Percentiles rank a stretch among this genome's conserved stretches.
Evolutionary conservation across 2,329 filamentous ascomycete genomes (phyloP).

Genomic region (Monascus ruber): DNA sequence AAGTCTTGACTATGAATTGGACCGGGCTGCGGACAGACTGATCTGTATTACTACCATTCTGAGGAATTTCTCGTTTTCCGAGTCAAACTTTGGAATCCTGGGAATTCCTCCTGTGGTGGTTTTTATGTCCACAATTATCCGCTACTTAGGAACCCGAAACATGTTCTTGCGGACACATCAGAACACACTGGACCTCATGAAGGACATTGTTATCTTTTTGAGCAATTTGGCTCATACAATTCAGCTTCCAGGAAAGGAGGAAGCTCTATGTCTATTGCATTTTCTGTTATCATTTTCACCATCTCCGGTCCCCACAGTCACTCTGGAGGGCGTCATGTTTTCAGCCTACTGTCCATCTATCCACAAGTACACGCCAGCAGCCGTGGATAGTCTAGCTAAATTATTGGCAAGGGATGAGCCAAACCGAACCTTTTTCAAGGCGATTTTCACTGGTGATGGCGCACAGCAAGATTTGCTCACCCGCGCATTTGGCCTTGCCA

Average conservation of each 20-base stretch:
- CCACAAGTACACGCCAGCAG: slow-evolving; percentile 80
- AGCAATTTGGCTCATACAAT: slow-evolving; percentile 78
- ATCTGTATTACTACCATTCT: slow-evolving; percentile 87
- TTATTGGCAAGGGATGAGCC: slow-evolving; percentile 86
- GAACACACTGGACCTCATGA: slow-evolving; percentile 94
- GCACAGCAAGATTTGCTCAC: slow-evolving; percentile 71
- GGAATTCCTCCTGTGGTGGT: slow-evolving; percentile 69
- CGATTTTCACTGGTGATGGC: slow-evolving; percentile 66
- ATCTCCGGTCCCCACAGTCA: slow-evolving; percentile 52
- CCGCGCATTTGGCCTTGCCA: slow-evolving; percentile 72
- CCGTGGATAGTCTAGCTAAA: slow-evolving; percentile 83
- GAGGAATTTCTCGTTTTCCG: slow-evolving; percentile 81
- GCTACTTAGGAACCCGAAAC: slow-evolving; percentile 78
- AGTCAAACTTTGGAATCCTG: slow-evolving; percentile 62
- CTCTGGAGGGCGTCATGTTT: slow-evolving; percentile 57
- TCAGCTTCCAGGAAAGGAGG: slow-evolving; percentile 73
- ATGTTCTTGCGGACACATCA: slow-evolving; percentile 70
- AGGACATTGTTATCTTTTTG: slow-evolving; percentile 77
- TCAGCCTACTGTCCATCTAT: slow-evolving; percentile 66
- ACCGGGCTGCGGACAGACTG: slow-evolving; percentile 73
- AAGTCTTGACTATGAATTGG: slow-evolving; percentile 65
- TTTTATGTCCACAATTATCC: slow-evolving; percentile 71
- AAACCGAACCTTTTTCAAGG: slow-evolving; percentile 73
- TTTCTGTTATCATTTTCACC: slow-evolving; percentile 88
- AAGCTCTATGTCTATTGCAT: slow-evolving; percentile 74